These are phyloP conservation scores for Alternaria sp. DNA, from an alignment of 2,329 filamentous ascomycete species.

Conservation along the genomic window DNA sequence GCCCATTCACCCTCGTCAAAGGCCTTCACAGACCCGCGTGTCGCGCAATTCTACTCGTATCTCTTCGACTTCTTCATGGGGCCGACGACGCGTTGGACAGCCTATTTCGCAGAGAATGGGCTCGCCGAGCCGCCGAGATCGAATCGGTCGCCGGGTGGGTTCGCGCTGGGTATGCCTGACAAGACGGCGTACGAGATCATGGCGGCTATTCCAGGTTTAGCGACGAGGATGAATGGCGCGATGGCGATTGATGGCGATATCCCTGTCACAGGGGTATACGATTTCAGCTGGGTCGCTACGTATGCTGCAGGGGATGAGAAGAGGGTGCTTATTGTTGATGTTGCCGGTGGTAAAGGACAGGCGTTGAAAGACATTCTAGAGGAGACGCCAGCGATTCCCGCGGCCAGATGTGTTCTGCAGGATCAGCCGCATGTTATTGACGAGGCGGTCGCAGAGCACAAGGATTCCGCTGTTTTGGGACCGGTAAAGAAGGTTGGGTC, in stretches of 20 bases:
- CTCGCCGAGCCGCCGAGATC: conserved; percentile 11
- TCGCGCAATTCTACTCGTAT: conserved; percentile 14
- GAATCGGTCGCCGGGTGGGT: conserved; percentile 9
- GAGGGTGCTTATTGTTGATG: conserved; percentile 15
- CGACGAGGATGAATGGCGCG: conserved; percentile 10
- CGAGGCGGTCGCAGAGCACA: conserved; percentile 12
- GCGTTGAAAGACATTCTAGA: conserved; percentile 12
- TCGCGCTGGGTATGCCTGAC: conserved; percentile 15
- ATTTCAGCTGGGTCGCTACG: conserved; percentile 16
- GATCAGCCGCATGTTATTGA: conserved; percentile 15
- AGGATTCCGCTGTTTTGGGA: conserved; percentile 10
- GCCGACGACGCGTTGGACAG: conserved; percentile 10
- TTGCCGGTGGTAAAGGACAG: conserved; percentile 14
- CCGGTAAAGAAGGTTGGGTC: conserved; percentile 12
- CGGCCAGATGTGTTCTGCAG: conserved; percentile 11
- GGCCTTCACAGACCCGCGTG: conserved; percentile 4
- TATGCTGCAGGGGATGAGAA: conserved; percentile 1
- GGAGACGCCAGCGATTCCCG: conserved; percentile 11
- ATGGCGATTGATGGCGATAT: conserved; percentile 14
- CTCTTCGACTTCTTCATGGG: conserved; percentile 17
- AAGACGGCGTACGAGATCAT: conserved; percentile 19
- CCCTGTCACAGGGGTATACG: conserved; percentile 9
- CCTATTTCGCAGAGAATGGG: conserved; percentile 13
- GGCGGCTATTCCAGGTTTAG: conserved; percentile 9
- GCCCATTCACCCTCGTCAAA: conserved; percentile 14